Base-by-base conservation (phyloP, 495 filamentous ascomycete species). In the Aspergillus haitiensis region DNA sequence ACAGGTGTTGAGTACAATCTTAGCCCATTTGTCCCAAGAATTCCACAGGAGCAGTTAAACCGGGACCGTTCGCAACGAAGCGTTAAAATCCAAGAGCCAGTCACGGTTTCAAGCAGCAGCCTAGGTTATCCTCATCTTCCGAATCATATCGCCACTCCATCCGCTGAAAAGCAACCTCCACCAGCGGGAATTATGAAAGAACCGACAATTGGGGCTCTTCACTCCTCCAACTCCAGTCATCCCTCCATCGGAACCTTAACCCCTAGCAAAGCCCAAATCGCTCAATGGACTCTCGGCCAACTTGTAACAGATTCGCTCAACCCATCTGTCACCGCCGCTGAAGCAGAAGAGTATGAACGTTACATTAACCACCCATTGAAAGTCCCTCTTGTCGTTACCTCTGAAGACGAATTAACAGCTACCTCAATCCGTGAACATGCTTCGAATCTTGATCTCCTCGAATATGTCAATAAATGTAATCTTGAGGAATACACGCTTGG, bases 291-390 rank as follows among this genome's bases (percentile, higher is more conserved):
- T 0, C 85, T 97, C 42, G 85, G 86, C n/a, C 88, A 95, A 66
- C 83, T 96, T 34, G 86, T 94, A 16, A 76, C 82, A 27, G 87
- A 91, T 66, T 89, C 87, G 10, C 80, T 97, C 21, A 88, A 92
- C 65, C 92, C 92, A 9, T 82, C 83, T 10, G 90, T 97, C 58
- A 86, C 82, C 13, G 63, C 76, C 6, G 80, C 80, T 33, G 95
- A 98, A 70, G 82, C 86, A 6, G 87, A 88, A 21, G 94, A 97
- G 67, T 98, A 98, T 72, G 77, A 86, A 34, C 84, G 88, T n/a
- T 97, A 98, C 73, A 86, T 98, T 71, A 85, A 84, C 52, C 94
- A 98, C 71, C 93, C 94, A 7, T 86, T 93, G 33, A 92, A 86
- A 58, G 82, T 98, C 4, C 92, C 94, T 0, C 83, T 98, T 3